Evolutionary conservation across 2,329 filamentous ascomycete species (phyloP).

Genomic region (Colletotrichum salicis): DNA sequence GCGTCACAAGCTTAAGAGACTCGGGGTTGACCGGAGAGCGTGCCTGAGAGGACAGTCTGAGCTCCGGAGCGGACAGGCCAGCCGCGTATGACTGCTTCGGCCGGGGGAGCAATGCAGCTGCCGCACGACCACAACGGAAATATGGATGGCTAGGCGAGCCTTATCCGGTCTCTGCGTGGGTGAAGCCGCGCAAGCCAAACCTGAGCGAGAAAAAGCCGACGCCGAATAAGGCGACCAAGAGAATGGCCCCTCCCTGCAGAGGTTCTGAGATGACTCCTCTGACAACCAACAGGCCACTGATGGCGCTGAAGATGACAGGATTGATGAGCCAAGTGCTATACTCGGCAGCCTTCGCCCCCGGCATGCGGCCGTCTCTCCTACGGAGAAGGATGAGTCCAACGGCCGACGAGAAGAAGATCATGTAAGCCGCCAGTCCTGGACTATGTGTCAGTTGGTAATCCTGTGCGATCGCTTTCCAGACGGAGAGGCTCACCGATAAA

Average conservation of each 20-base stretch:
- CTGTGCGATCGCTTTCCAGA: neutral
- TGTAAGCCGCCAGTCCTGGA: conserved; percentile 40
- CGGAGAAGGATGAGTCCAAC: conserved; percentile 41
- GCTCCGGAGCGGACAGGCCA: neutral
- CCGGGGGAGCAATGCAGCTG: neutral
- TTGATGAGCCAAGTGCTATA: conserved; percentile 41
- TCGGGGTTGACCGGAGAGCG: neutral
- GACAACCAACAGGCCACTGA: conserved; percentile 42
- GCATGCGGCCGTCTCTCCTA: conserved; percentile 33
- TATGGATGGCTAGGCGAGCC: neutral
- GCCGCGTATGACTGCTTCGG: neutral
- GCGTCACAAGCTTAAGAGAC: neutral
- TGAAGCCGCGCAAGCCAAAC: conserved; percentile 39
- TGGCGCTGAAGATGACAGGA: conserved; percentile 41
- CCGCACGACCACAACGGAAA: neutral
- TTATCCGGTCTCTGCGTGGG: conserved; percentile 14
- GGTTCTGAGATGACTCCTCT: conserved; percentile 42
- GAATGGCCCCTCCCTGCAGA: conserved; percentile 42
- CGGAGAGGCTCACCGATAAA: conserved; percentile 37
- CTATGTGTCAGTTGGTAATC: conserved; percentile 1
- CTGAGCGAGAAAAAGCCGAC: conserved; percentile 40
- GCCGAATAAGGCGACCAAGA: conserved; percentile 42
- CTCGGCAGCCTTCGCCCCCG: conserved; percentile 30
- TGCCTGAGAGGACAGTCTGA: neutral
- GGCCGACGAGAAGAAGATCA: conserved; percentile 41